These are phyloP conservation scores for Thelonectria discophora DNA, from an alignment of 2,329 filamentous ascomycete species.

Conservation along the genomic window DNA sequence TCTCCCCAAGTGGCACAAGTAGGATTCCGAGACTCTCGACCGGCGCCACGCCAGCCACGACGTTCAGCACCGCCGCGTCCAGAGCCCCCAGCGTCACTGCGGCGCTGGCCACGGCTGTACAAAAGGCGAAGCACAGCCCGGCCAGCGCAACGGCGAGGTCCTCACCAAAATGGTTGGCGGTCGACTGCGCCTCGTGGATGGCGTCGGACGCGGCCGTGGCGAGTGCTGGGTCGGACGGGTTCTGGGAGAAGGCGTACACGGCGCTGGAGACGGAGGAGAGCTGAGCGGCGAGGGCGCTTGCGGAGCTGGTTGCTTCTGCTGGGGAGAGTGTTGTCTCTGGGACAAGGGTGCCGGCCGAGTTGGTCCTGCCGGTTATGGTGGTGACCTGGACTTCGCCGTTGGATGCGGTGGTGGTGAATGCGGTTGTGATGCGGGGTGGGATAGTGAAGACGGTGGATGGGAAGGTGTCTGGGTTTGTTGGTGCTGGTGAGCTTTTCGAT, in stretches of 20 bases:
- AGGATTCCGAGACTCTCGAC: background rate
- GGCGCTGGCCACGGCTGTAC: background rate
- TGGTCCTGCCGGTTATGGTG: slow-evolving; percentile 1
- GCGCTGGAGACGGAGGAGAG: slow-evolving; percentile 5
- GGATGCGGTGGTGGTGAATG: background rate
- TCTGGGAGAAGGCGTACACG: background rate
- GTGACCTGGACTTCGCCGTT: background rate
- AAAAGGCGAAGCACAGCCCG: slow-evolving; percentile 6
- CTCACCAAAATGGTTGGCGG: background rate
- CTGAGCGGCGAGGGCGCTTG: slow-evolving; percentile 2
- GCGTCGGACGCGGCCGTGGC: background rate
- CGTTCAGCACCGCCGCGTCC: background rate
- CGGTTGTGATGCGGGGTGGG: background rate
- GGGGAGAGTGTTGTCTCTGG: background rate
- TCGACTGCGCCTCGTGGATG: slow-evolving; percentile 1
- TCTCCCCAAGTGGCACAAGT: background rate
- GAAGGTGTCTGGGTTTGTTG: background rate
- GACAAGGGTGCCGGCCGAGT: slow-evolving; percentile 1
- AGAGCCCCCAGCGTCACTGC: background rate
- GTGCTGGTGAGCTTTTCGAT: too few relatives aligned
- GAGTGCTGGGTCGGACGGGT: background rate
- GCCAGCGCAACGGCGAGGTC: slow-evolving; percentile 2
- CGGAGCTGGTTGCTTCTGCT: slow-evolving; percentile 2
- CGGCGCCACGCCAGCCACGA: background rate
- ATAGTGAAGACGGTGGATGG: slow-evolving; percentile 1